Percentiles rank a stretch among this genome's conserved stretches.
These are phyloP conservation scores for Halocafeteria seosinensis DNA, from an alignment of 108 stramenopile species.

Conservation along the genomic window DNA sequence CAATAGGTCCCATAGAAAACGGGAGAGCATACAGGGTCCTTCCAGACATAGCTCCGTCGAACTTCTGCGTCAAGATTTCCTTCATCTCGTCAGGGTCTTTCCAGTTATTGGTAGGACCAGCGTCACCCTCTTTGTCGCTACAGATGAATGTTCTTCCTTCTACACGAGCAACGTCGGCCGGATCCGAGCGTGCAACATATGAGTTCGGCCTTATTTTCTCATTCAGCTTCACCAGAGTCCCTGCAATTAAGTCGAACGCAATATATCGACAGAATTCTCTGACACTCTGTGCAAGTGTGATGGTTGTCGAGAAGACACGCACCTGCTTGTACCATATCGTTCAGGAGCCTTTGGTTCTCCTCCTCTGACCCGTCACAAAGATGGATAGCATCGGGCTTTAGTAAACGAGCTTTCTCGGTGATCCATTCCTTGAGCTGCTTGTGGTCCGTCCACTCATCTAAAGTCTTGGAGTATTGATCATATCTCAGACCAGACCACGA, in stretches of 20 bases:
- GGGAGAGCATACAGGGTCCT: background rate
- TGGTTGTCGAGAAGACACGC: too few relatives aligned
- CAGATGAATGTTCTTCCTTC: background rate
- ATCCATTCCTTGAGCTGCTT: background rate
- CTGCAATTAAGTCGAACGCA: too few relatives aligned
- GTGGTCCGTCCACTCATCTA: background rate
- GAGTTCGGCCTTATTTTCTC: background rate
- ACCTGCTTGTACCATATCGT: background rate
- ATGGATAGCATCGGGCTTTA: background rate
- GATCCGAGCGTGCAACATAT: background rate
- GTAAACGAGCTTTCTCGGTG: background rate
- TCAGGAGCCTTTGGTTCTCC: background rate
- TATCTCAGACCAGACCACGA: too few relatives aligned
- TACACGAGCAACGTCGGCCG: background rate
- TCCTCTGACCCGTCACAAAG: background rate
- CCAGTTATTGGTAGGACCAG: constrained; percentile 2
- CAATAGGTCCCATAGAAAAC: background rate
- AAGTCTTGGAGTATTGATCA: too few relatives aligned
- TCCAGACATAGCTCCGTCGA: background rate
- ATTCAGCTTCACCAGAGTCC: background rate
- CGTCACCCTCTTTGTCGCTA: background rate
- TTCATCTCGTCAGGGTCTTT: background rate
- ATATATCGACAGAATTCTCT: too few relatives aligned
- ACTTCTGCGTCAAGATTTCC: background rate
- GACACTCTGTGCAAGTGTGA: too few relatives aligned